Evolutionary conservation across 1,284 basidiomycete species (phyloP).

Genomic region (Coniophora puteana): DNA sequence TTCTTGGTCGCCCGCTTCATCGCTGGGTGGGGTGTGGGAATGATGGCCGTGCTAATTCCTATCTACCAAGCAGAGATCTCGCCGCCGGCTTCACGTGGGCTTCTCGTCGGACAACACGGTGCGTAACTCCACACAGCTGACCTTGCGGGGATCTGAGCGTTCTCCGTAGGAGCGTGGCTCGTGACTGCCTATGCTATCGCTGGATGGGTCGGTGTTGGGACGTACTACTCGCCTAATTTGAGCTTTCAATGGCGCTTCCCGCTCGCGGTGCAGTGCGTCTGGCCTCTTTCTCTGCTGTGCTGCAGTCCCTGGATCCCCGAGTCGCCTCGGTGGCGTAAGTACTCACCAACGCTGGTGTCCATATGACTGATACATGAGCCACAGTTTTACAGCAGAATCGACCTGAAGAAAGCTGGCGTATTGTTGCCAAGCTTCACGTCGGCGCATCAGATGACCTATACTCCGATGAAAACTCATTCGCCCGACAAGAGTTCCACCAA

Average conservation of each 20-base stretch:
- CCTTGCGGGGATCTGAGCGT: neutral
- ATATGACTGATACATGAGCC: neutral
- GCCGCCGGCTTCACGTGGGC: slow-evolving; percentile 8
- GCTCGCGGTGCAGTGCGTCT: slow-evolving; percentile 13
- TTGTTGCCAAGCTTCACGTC: slow-evolving; percentile 7
- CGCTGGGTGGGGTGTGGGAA: slow-evolving; percentile 14
- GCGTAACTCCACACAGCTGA: neutral
- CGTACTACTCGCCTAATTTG: slow-evolving; percentile 11
- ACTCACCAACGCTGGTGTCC: neutral
- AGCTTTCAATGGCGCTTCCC: slow-evolving; percentile 16
- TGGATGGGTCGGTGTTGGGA: slow-evolving; percentile 12
- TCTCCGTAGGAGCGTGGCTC: slow-evolving; percentile 11
- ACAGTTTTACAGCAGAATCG: slow-evolving; percentile 13
- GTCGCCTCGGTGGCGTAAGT: slow-evolving; percentile 10
- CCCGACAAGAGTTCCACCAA: slow-evolving; percentile 9
- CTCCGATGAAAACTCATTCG: neutral
- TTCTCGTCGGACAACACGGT: slow-evolving; percentile 15
- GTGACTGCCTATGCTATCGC: slow-evolving; percentile 11
- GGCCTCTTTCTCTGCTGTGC: slow-evolving; percentile 10
- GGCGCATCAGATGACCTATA: neutral
- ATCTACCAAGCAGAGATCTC: slow-evolving; percentile 13
- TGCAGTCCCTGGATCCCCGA: slow-evolving; percentile 12
- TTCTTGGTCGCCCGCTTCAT: slow-evolving; percentile 11
- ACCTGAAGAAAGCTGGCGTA: slow-evolving; percentile 9
- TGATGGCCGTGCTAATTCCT: slow-evolving; percentile 14